Base-by-base conservation (phyloP, 352 stramenopile genomes). In the Phytophthora meadii region DNA sequence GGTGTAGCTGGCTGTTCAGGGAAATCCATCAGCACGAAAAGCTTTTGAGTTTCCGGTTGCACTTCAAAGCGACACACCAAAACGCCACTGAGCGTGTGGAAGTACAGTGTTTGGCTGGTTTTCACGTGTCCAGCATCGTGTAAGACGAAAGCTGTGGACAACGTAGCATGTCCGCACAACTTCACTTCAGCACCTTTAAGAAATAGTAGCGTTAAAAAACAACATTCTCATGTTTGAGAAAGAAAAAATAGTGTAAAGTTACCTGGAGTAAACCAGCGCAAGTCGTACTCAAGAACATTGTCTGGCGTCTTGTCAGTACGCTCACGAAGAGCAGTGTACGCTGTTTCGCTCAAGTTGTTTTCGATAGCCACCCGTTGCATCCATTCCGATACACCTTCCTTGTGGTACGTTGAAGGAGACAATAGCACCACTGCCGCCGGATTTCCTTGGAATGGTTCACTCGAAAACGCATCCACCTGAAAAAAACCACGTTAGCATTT, bases 301-400 rank as follows among this genome's bases (percentile, higher is more conserved):
- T 47, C 44, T 9, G 40, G 15, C 8, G 14, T 61, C 40, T 51
- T 40, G n/a, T 5, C 40, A 45, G 15, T 49, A 17, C 34, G 49
- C 22, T 52, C 30, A 12, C 74, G 66, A 32, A 42, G 69, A 14
- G 73, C 88, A 56, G 93, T 65, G 72, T 92, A 99, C 11, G 92
- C 93, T 14, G 95, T 99, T 70, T 98, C 91, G 32, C 84, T 92
- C 22, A 98, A 63, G 62, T 98, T 98, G 59, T 97, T 97, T 70
- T 99, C 91, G 49, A 80, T 81, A 22, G 89, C 93, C 19, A 98
- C 88, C 10, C 65, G 75, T 41, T 86, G 78, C 82, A 91, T 91
- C 80, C 80, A 89, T 17, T 70, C 17, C 2, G 62, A 45, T 6
- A 65, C 76, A 0, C 15, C 47, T 0, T 53, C 0, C 8, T 79